Evolutionary conservation across 768 basidiomycete genomes (phyloP), one percentile per base, ranked within the genome.

Genomic region (Flagelloscypha sp.): DNA sequence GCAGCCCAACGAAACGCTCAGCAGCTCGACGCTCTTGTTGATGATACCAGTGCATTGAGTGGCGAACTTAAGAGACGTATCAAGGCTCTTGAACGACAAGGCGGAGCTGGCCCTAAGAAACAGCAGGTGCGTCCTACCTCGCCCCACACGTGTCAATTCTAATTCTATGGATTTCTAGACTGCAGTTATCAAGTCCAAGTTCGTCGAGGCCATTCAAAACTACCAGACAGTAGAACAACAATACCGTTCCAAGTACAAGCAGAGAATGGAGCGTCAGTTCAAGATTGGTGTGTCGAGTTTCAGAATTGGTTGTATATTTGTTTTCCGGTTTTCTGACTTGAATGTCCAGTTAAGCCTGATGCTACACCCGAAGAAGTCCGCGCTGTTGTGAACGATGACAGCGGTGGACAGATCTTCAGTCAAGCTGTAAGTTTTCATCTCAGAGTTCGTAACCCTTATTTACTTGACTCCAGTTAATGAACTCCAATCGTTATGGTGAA

Each of bases 401-500:
- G 70, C 33, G 81, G 80, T 32, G 71, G 74, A 19, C 92, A 95
- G 55, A 82, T 95, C 35, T 97, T 97, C 66, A 79, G 81, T 40
- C 87, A 88, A 62, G 84, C 87, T 39, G 86, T 87, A 51, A 20
- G 62, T 61, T n/a, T n/a, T 24, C 22, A 13, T 7, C 17, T 24
- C 23, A 27, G 2, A 16, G 17, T 35, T 19, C 18, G 30, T 27
- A 28, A 23, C 30, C 12, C n/a, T 24, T 12, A 18, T 38, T 43
- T 15, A 29, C 35, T 6, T 13, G n/a, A 22, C 12, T 37, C 27
- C 46, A 93, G 86, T 69, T 95, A 44, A 70, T 93, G 67, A 86
- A 76, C 62, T 87, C 88, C 30, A 87, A 83, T 58, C 84, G 87
- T n/a, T 86, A 84, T 48, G 90, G 84, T 35, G 82, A 84, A 52